Base-by-base conservation (phyloP, 139 green algal species). In the Pycnococcus provasolii region DNA sequence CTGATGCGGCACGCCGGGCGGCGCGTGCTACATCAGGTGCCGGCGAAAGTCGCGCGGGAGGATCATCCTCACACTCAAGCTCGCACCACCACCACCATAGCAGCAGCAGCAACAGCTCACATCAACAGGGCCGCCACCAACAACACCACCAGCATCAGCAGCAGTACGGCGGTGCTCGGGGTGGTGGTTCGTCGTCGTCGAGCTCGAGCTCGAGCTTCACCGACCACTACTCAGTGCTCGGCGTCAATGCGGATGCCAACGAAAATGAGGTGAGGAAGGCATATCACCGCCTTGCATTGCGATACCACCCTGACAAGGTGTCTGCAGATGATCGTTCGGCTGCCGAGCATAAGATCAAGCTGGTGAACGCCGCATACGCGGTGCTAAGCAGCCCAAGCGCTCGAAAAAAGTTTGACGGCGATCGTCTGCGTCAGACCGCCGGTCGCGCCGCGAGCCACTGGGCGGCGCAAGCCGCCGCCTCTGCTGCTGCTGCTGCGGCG, bases 251-350 rank as follows among this genome's bases (percentile, higher is more conserved):
- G 0, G 54, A 62, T 2, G 74, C 75, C 4, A 48, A 53, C 1
- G 42, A 40, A 1, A 48, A 71, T 9, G 81, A 85, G 9, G 55
- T 87, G 7, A 75, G 70, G 53, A 13, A 62, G 3, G 53, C 65
- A 40, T 74, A 74, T 45, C 42, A 71, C 45, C 71, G 73, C 43
- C 62, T 85, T 2, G 77, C 79, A 45, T 64, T 87, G 37, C 75
- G 74, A 52, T 77, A 77, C 53, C 81, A 87, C 53, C 81, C 81
- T 39, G 81, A 85, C 64, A 87, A 87, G 64, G 77, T 26, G n/a
- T 51, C 7, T 4, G 13, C 44, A 6, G 60, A 60, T 8, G 60
- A 72, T 39, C 71, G 66, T 42, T 55, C 60, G 4, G 71, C 71
- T 13, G 60, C 77, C 43, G 78, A 78, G 42, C 60, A 50, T 9